Evolutionary conservation across 176 grass and related monocot species (phyloP).

Genomic region (Paspalum vaginatum): DNA sequence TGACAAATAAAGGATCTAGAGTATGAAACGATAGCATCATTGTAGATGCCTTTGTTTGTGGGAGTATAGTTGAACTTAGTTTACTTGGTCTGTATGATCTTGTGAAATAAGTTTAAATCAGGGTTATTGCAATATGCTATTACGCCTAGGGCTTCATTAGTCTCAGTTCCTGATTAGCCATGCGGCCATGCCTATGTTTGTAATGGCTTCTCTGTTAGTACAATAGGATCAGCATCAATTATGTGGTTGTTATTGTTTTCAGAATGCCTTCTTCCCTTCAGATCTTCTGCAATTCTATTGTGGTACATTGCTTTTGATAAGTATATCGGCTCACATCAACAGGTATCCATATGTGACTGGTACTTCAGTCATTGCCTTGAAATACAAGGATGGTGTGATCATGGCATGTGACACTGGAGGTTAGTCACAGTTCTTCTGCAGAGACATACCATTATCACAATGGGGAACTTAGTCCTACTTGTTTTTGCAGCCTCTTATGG

Average conservation of each 20-base stretch:
- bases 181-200: neutral
- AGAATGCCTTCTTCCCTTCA: neutral
- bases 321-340: conserved; percentile 26
- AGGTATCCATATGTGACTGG: conserved; percentile 99
- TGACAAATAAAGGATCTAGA: neutral
- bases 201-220: neutral
- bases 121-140: neutral
- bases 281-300: neutral
- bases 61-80: neutral
- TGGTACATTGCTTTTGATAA: neutral
- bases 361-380: conserved; percentile 90
- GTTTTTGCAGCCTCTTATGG: conserved; percentile 79
- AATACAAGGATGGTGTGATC: conserved; percentile 97
- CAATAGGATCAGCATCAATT: neutral
- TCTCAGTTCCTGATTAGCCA: neutral
- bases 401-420: conserved; percentile 94
- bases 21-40: neutral
- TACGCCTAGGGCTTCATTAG: neutral
- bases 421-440: conserved; percentile 28
- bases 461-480: conserved; percentile 31
- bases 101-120: neutral
- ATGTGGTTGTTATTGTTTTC: neutral
- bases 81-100: neutral
- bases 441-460: neutral
- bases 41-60: neutral